These are phyloP conservation scores for Metarhizium album DNA, from an alignment of 2,329 filamentous ascomycete genomes.

Conservation along the genomic window DNA sequence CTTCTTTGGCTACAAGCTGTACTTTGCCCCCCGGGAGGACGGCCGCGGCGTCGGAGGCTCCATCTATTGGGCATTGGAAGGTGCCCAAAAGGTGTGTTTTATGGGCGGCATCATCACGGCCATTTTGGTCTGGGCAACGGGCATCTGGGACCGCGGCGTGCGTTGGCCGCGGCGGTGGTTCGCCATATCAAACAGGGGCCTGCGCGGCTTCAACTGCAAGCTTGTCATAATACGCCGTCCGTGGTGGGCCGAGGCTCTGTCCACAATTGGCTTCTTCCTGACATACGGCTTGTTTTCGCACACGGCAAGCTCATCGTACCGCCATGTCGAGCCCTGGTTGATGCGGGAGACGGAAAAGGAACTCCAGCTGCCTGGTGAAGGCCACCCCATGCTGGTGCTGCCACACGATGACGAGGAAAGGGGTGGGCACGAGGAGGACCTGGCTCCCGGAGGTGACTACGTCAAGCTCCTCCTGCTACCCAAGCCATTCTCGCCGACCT, in stretches of 20 bases:
- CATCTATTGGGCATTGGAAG: constrained; percentile 93
- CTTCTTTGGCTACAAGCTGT: constrained; percentile 82
- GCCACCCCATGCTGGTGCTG: constrained; percentile 31
- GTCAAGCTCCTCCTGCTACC: constrained; percentile 83
- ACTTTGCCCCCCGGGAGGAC: constrained; percentile 92
- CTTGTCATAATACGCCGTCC: constrained; percentile 78
- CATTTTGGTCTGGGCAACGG: constrained; percentile 83
- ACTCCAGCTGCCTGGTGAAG: constrained; percentile 35
- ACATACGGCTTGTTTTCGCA: constrained; percentile 65
- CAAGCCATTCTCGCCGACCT: constrained; percentile 90
- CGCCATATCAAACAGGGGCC: constrained; percentile 74
- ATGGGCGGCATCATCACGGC: constrained; percentile 83
- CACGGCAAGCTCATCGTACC: constrained; percentile 58
- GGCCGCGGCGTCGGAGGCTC: constrained; percentile 82
- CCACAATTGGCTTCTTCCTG: constrained; percentile 64
- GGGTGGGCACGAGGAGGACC: constrained; percentile 74
- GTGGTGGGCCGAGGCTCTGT: constrained; percentile 69
- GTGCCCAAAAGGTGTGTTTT: constrained; percentile 80
- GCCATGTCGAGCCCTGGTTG: constrained; percentile 59
- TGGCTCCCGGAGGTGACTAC: constrained; percentile 81
- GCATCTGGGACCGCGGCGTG: constrained; percentile 91
- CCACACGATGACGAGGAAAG: constrained; percentile 46
- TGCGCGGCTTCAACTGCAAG: constrained; percentile 92
- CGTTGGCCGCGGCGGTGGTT: constrained; percentile 92
- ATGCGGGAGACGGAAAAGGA: constrained; percentile 50